Base-by-base conservation (phyloP, 495 filamentous ascomycete species). In the Podospora pseudocomata region DNA sequence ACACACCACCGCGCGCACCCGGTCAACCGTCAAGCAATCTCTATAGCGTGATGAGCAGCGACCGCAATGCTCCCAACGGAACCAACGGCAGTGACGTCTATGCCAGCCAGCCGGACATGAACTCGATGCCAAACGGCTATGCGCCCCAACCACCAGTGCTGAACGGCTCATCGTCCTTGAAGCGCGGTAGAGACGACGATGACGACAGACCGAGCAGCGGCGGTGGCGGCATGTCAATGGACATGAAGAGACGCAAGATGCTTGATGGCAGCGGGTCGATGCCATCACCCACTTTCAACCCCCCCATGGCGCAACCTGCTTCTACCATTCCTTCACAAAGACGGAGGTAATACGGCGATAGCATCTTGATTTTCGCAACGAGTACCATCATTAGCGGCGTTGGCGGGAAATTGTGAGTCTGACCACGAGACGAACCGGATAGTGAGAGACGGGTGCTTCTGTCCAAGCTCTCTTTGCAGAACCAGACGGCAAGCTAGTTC, bases 21-120 rank as follows among this genome's bases (percentile, higher is more conserved):
- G 55, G 55, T 56, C 82, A 86, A 18, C 85, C 91, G 4, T 87
- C 91, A 0, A 92, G 92, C 78, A 95, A 89, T 71, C 81, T 97
- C 55, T 97, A 97, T 83, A 95, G 90, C 79, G 88, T 94, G 59
- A 94, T 97, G 77, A 94, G 89, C 73, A 93, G 94, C 77, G 91
- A 93, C 66, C 87, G 92, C 19, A 88, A 86, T 4, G 82, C 87
- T 1, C 80, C 87, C 7, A 94, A 94, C 70, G 92, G 92, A 5
- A 81, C 79, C 55, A 73, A 86, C 1, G 72, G 80, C 28, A 80
- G 82, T 1, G 92, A 94, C 74, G 86, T 87, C 30, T 96, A 97
- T 73, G 85, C 86, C 61, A 80, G 85, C 13, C 87, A 88, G 72
- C 74, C 82, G 34, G 86, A 86, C 68, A 75, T 88, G 70, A 83